These are phyloP conservation scores for Quercus dentata DNA, from an alignment of 306 rosid genomes.

Conservation along the genomic window DNA sequence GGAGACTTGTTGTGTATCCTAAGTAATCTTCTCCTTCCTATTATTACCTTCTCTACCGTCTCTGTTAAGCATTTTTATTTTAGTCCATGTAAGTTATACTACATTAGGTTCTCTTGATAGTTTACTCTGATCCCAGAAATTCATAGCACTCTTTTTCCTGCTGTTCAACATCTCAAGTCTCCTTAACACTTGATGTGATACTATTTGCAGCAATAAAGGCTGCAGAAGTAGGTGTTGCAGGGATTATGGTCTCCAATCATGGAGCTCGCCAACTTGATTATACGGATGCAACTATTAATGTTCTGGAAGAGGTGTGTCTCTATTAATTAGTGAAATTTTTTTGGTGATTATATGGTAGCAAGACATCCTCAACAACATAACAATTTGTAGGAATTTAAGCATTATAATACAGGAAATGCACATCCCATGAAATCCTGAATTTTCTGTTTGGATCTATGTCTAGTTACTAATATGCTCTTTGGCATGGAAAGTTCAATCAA, in stretches of 20 bases:
- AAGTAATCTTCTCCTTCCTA: neutral
- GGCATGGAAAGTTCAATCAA: neutral
- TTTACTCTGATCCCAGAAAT: neutral
- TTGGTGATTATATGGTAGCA: neutral
- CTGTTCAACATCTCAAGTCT: neutral
- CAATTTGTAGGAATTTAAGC: neutral
- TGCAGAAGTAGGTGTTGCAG: slow-evolving; percentile 21
- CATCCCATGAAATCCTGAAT: neutral
- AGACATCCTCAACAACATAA: neutral
- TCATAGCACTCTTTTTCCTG: neutral
- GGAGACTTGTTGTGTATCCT: neutral
- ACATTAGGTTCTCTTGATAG: neutral
- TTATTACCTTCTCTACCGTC: neutral
- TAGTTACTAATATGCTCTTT: neutral
- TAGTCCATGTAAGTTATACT: neutral
- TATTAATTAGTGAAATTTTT: neutral
- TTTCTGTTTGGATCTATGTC: neutral
- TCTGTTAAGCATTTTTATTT: neutral
- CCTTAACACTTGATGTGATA: neutral
- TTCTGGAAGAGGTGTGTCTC: slow-evolving; percentile 23
- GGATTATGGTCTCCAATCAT: slow-evolving; percentile 32
- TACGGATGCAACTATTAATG: slow-evolving; percentile 29
- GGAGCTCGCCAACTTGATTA: slow-evolving; percentile 37
- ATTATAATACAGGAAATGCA: neutral
- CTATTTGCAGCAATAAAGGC: slow-evolving; percentile 25